These are phyloP conservation scores for Ustilago hordei DNA, from an alignment of 1,284 basidiomycete genomes.

Conservation along the genomic window DNA sequence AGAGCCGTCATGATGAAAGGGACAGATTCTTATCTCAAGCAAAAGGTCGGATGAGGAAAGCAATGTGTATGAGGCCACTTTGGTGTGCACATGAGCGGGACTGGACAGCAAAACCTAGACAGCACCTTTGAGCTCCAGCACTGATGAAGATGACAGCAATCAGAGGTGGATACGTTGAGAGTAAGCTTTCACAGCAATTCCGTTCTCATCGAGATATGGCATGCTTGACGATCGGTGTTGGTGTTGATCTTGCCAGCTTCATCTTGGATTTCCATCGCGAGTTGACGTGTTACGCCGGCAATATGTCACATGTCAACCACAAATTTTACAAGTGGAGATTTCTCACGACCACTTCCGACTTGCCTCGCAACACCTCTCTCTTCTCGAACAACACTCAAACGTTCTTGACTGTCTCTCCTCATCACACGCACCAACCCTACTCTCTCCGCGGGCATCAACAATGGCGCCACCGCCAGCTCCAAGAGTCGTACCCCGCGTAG, in stretches of 20 bases:
- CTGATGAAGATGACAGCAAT: too few species aligned
- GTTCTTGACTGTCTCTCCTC: not conserved
- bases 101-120: not conserved
- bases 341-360: not conserved
- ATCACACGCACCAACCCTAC: not conserved
- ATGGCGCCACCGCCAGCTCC: constrained; percentile 23
- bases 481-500: constrained; percentile 27
- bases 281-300: not conserved
- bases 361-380: not conserved
- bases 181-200: not conserved
- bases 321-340: not conserved
- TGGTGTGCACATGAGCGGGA: too few species aligned
- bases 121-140: not conserved
- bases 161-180: not conserved
- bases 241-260: not conserved
- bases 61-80: too few species aligned
- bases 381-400: not conserved
- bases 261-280: not conserved
- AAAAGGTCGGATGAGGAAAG: too few species aligned
- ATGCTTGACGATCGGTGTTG: too few species aligned
- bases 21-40: not conserved
- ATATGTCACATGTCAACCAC: not conserved
- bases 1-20: too few species aligned
- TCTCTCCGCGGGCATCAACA: not conserved
- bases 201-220: too few species aligned